Evolutionary conservation across 192 early-diverging fungal species (phyloP).

Genomic region (Kickxella alabastrina): DNA sequence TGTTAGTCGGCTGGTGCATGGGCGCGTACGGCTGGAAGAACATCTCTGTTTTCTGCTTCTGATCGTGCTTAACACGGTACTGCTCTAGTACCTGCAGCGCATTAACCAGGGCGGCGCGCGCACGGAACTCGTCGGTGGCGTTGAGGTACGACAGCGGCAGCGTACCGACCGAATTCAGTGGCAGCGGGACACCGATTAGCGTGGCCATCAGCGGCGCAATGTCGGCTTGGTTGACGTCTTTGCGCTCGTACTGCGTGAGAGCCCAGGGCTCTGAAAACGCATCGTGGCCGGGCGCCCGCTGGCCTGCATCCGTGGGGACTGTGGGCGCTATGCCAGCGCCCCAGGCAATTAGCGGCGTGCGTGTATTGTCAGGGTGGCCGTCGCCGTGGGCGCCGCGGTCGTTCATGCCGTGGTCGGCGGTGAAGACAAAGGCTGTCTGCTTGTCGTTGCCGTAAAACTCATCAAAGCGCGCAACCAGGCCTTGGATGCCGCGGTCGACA

Average conservation of each 20-base stretch:
- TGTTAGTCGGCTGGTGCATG: slow-evolving; percentile 54
- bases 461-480: slow-evolving; percentile 66
- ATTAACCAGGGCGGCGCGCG: slow-evolving; percentile 73
- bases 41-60: slow-evolving; percentile 72
- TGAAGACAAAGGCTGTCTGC: slow-evolving; percentile 86
- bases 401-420: slow-evolving; percentile 95
- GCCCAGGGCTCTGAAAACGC: slow-evolving; percentile 70
- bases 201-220: slow-evolving; percentile 94
- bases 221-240: slow-evolving; percentile 92
- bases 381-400: slow-evolving; percentile 91
- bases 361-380: slow-evolving; percentile 92
- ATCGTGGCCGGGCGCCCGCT: slow-evolving; percentile 66
- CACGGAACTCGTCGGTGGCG: slow-evolving; percentile 66
- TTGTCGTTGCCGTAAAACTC: slow-evolving; percentile 76
- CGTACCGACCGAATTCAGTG: slow-evolving; percentile 91
- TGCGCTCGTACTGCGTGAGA: slow-evolving; percentile 58
- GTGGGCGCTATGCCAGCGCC: slow-evolving; percentile 78
- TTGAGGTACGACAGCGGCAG: slow-evolving; percentile 79
- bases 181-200: slow-evolving; percentile 80
- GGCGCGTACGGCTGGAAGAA: slow-evolving; percentile 75
- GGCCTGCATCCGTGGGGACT: slow-evolving; percentile 27
- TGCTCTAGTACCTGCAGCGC: slow-evolving; percentile 82
- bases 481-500: slow-evolving; percentile 74
- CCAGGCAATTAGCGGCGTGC: slow-evolving; percentile 92
- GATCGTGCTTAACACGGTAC: slow-evolving; percentile 80